These are phyloP conservation scores for Debaryomyces maramus DNA, from an alignment of 805 yeast species.

Conservation along the genomic window DNA sequence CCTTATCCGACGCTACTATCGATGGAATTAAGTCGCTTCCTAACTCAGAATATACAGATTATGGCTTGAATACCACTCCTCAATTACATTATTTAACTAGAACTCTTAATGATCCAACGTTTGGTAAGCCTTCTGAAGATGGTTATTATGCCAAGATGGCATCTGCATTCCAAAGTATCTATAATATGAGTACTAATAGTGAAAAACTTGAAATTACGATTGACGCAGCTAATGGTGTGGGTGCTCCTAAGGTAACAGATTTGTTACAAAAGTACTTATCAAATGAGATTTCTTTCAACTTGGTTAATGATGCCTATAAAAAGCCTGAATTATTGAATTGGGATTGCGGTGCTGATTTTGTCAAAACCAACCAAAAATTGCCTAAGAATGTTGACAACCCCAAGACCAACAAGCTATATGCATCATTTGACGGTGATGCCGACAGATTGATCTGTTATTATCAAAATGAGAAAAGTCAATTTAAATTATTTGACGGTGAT, in stretches of 20 bases:
- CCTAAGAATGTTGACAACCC: slow-evolving; percentile 60
- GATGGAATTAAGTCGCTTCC: slow-evolving; percentile 59
- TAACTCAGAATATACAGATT: slow-evolving; percentile 46
- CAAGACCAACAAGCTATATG: slow-evolving; percentile 51
- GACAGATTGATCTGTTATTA: slow-evolving; percentile 88
- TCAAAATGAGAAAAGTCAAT: slow-evolving; percentile 36
- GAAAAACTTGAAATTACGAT: slow-evolving; percentile 53
- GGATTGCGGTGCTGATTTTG: slow-evolving; percentile 93
- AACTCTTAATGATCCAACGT: slow-evolving; percentile 61
- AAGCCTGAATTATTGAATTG: slow-evolving; percentile 64
- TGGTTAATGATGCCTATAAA: slow-evolving; percentile 55
- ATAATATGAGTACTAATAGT: slow-evolving; percentile 20
- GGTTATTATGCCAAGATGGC: slow-evolving; percentile 73
- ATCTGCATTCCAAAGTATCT: slow-evolving; percentile 49
- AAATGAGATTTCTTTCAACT: slow-evolving; percentile 38
- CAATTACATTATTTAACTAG: slow-evolving; percentile 88
- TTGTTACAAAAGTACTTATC: slow-evolving; percentile 45
- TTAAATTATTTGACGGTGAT: slow-evolving; percentile 84
- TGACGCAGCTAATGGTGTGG: slow-evolving; percentile 97
- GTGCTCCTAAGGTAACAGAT: slow-evolving; percentile 68
- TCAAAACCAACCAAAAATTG: slow-evolving; percentile 79
- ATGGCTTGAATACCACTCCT: slow-evolving; percentile 84
- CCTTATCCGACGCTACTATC: slow-evolving; percentile 55
- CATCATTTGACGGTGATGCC: slow-evolving; percentile 97
- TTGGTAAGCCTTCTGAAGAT: slow-evolving; percentile 60